Conservation (phyloP, 495 filamentous ascomycete species). For the Lindgomyces ingoldianus region DNA sequence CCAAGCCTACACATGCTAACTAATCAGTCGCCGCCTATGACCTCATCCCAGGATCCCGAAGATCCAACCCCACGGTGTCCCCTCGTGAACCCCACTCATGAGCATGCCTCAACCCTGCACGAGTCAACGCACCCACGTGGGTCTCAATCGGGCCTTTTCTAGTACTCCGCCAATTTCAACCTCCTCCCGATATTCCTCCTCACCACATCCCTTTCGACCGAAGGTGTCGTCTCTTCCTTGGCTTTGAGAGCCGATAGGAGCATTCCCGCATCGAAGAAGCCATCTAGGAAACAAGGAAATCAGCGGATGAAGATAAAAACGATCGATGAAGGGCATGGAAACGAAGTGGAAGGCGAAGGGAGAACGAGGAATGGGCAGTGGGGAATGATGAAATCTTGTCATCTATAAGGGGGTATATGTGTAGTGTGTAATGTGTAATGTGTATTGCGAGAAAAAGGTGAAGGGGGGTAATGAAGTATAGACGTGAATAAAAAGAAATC, state of each 20-base stretch:
- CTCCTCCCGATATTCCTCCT: constrained; percentile 49
- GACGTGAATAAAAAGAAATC: constrained; percentile 9
- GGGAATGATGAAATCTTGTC: constrained; percentile 9
- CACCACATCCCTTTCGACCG: constrained; percentile 52
- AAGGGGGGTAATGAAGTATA: constrained; percentile 22
- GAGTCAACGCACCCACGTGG: too few species aligned
- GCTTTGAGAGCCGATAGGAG: constrained; percentile 81
- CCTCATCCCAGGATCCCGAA: too few species aligned
- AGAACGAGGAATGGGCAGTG: constrained; percentile 37
- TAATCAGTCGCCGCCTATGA: too few species aligned
- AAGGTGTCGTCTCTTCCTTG: constrained; percentile 46
- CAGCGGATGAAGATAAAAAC: constrained; percentile 33
- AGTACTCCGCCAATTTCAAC: constrained; percentile 44
- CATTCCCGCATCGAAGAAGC: constrained; percentile 96
- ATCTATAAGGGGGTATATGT: background rate
- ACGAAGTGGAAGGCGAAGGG: background rate
- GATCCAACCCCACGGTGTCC: too few species aligned
- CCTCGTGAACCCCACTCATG: too few species aligned
- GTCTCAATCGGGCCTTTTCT: too few species aligned
- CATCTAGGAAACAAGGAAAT: constrained; percentile 59
- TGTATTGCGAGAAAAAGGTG: background rate
- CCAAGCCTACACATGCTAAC: too few species aligned
- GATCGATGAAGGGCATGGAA: background rate
- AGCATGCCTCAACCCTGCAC: too few species aligned
- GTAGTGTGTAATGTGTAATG: background rate